Percentiles rank a stretch among this genome's conserved stretches.
Conservation (phyloP, 495 filamentous ascomycete genomes). For the Penicillium mononematosum region DNA sequence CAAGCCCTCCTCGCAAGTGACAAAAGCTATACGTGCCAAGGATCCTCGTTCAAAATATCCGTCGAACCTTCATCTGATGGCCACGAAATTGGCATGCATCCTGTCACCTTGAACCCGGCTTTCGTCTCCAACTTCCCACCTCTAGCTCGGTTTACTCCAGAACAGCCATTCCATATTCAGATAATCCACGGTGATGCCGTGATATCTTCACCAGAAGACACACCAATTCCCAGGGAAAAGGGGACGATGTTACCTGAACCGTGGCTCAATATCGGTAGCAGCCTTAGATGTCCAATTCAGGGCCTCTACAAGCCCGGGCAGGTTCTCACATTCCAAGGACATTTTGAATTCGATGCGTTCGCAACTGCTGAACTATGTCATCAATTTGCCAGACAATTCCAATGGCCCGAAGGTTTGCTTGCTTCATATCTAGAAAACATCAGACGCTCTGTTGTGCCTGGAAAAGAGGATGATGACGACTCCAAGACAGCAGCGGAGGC, state of each 20-base stretch:
- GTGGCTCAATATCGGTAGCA: constrained; percentile 29
- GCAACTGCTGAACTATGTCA: constrained; percentile 20
- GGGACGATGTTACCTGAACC: constrained; percentile 10
- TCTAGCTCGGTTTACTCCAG: constrained; percentile 5
- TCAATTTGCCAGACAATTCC: constrained; percentile 24
- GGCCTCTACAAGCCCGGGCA: constrained; percentile 29
- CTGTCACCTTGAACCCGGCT: constrained; percentile 14
- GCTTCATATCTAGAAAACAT: constrained; percentile 20
- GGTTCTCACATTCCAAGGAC: constrained; percentile 31
- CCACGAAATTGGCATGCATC: constrained; percentile 26
- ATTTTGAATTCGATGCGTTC: constrained; percentile 34
- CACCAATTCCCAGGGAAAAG: background rate
- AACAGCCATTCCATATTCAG: constrained; percentile 22
- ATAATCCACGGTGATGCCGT: constrained; percentile 34
- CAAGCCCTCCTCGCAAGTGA: constrained; percentile 20
- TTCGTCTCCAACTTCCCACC: constrained; percentile 18
- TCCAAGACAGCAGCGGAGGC: constrained; percentile 31
- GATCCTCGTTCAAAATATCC: constrained; percentile 12
- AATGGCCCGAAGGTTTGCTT: constrained; percentile 21
- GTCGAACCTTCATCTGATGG: constrained; percentile 11
- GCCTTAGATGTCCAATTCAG: constrained; percentile 26
- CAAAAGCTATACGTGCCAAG: constrained; percentile 9
- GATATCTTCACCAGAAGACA: constrained; percentile 6
- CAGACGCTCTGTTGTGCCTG: constrained; percentile 9
- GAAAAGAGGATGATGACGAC: constrained; percentile 28